phyloP scores from a whole-genome alignment of 2,329 filamentous ascomycete species.

The Penicillium sp. region DNA sequence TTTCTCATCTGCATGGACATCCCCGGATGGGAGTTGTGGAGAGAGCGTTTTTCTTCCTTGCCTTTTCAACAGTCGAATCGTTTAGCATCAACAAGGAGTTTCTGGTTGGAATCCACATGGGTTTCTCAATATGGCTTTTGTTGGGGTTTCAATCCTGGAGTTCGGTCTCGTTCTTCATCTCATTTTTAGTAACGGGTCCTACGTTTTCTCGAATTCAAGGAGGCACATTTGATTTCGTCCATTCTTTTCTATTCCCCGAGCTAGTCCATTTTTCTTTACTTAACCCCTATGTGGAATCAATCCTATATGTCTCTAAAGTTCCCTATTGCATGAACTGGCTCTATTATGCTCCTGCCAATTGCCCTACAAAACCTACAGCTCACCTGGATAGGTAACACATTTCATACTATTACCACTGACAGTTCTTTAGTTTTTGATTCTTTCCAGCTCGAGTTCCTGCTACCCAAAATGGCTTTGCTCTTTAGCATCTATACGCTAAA shows the following conservation, averaged over 20 bases:
- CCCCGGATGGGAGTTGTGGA: background rate
- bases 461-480: background rate
- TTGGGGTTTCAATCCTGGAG: conserved; percentile 7
- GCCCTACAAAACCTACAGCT: background rate
- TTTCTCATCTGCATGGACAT: conserved; percentile 8
- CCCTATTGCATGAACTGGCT: background rate
- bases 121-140: conserved; percentile 3
- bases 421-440: background rate
- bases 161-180: conserved; percentile 8
- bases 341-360: background rate
- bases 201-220: conserved; percentile 3
- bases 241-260: background rate
- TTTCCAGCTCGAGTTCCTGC: background rate
- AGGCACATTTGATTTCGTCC: background rate
- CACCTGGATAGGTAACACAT: background rate
- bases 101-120: conserved; percentile 9
- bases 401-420: background rate
- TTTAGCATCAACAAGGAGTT: conserved; percentile 22
- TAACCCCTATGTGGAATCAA: background rate
- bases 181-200: conserved; percentile 3
- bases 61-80: background rate
- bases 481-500: background rate
- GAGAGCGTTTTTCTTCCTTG: conserved; percentile 1
- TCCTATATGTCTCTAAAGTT: background rate
- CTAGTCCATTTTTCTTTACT: background rate